These are phyloP conservation scores for Naematelia encephala DNA, from an alignment of 768 basidiomycete species.

Conservation along the genomic window DNA sequence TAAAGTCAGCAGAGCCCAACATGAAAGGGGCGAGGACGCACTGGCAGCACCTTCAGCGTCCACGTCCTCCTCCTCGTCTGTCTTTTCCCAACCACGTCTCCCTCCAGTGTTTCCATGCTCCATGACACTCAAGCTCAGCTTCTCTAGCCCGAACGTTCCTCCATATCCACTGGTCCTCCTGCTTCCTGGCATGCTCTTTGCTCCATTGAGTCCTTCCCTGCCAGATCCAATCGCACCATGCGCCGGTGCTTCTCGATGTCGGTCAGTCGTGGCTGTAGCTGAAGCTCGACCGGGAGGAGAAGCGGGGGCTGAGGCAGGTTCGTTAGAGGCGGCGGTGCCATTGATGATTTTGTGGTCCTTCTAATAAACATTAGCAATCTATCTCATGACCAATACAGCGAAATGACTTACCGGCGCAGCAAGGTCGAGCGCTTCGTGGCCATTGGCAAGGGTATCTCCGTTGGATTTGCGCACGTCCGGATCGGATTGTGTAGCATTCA, in stretches of 20 bases:
- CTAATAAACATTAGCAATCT: conserved; percentile 53
- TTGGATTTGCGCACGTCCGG: conserved; percentile 20
- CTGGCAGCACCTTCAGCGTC: conserved; percentile 45
- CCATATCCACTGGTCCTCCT: conserved; percentile 43
- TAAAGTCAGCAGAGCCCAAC: neutral
- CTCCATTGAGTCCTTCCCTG: conserved; percentile 30
- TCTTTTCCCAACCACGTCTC: conserved; percentile 17
- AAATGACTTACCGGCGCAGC: conserved; percentile 38
- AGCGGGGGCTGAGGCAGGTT: conserved; percentile 38
- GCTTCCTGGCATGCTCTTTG: conserved; percentile 48
- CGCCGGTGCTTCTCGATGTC: conserved; percentile 7
- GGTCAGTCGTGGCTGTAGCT: conserved; percentile 60
- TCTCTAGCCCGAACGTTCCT: conserved; percentile 48
- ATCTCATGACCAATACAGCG: neutral
- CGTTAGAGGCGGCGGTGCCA: conserved; percentile 49
- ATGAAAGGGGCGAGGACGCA: neutral
- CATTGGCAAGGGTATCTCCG: conserved; percentile 15
- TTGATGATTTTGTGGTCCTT: conserved; percentile 42
- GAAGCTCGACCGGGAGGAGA: conserved; percentile 49
- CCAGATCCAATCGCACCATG: conserved; percentile 40
- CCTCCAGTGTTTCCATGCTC: conserved; percentile 17
- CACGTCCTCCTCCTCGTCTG: conserved; percentile 42
- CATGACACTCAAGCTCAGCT: conserved; percentile 48
- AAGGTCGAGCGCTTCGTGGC: conserved; percentile 42
- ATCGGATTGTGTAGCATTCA: conserved; percentile 20